These are phyloP conservation scores for Aspergillus puulaauensis DNA, from an alignment of 2,329 filamentous ascomycete genomes.

Conservation along the genomic window DNA sequence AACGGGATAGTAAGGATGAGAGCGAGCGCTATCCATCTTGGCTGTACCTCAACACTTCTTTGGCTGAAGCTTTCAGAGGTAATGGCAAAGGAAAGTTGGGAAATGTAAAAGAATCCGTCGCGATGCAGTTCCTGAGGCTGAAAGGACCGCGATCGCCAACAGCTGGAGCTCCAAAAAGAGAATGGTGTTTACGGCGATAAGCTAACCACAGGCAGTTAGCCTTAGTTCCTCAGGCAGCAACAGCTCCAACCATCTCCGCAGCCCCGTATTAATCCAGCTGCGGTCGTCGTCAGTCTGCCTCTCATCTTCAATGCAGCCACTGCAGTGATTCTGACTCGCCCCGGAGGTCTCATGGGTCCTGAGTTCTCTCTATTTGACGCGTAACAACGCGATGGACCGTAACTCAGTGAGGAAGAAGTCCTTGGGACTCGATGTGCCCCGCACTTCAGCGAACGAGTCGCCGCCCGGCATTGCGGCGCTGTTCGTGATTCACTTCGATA, in stretches of 20 bases:
- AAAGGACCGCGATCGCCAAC: background rate
- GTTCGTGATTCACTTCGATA: constrained; percentile 88
- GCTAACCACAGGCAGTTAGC: constrained; percentile 5
- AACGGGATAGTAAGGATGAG: constrained; percentile 71
- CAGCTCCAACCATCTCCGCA: constrained; percentile 8
- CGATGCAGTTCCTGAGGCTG: background rate
- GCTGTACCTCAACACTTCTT: background rate
- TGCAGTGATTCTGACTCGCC: constrained; percentile 6
- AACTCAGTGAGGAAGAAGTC: constrained; percentile 30
- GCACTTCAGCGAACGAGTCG: constrained; percentile 31
- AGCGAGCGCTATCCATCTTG: background rate
- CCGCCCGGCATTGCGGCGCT: constrained; percentile 66
- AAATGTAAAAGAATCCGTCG: background rate
- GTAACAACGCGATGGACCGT: constrained; percentile 27
- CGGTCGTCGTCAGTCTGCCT: background rate
- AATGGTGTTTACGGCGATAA: background rate
- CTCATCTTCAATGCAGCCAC: constrained; percentile 13
- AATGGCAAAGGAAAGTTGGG: background rate
- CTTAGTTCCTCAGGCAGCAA: constrained; percentile 4
- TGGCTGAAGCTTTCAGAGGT: background rate
- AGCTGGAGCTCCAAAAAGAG: background rate
- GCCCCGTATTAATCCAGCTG: constrained; percentile 4
- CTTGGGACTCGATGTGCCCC: constrained; percentile 35
- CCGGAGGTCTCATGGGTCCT: constrained; percentile 23
- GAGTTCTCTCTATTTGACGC: constrained; percentile 8